phyloP scores from a whole-genome alignment of 176 grass and related monocot species.

The Hyparrhenia diplandra region DNA sequence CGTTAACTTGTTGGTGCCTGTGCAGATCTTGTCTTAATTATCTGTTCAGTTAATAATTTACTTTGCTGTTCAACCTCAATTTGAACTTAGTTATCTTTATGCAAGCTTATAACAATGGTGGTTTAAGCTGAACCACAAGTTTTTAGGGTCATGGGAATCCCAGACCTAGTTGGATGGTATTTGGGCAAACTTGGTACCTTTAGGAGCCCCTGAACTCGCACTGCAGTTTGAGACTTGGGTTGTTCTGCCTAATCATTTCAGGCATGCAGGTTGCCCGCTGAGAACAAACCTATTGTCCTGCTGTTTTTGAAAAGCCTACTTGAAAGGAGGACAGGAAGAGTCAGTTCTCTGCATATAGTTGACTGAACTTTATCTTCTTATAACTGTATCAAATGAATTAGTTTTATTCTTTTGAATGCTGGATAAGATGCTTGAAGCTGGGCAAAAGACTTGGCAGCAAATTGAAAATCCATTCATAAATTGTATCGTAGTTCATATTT shows the following conservation, averaged over 20 bases:
- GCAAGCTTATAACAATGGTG: not conserved
- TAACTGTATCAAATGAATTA: not conserved
- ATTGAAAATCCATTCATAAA: not conserved
- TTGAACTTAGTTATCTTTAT: not conserved
- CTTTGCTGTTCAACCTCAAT: not conserved
- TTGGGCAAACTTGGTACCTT: not conserved
- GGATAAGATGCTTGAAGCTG: slow-evolving; percentile 18
- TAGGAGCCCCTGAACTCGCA: not conserved
- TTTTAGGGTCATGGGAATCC: not conserved
- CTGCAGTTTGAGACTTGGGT: not conserved
- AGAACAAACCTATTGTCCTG: not conserved
- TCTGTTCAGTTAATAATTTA: not conserved
- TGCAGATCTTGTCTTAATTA: not conserved
- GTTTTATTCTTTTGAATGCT: not conserved
- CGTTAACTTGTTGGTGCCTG: not conserved
- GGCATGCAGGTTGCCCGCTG: not conserved
- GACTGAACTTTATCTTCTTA: not conserved
- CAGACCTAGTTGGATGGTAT: not conserved
- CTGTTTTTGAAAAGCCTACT: not conserved
- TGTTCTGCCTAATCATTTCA: not conserved
- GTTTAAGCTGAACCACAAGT: not conserved
- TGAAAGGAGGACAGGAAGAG: not conserved
- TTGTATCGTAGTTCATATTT: not conserved
- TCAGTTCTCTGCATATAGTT: not conserved
- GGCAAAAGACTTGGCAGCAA: not conserved